Evolutionary conservation across 139 green algal genomes (phyloP).

Genomic region (Tetraselmis chui): DNA sequence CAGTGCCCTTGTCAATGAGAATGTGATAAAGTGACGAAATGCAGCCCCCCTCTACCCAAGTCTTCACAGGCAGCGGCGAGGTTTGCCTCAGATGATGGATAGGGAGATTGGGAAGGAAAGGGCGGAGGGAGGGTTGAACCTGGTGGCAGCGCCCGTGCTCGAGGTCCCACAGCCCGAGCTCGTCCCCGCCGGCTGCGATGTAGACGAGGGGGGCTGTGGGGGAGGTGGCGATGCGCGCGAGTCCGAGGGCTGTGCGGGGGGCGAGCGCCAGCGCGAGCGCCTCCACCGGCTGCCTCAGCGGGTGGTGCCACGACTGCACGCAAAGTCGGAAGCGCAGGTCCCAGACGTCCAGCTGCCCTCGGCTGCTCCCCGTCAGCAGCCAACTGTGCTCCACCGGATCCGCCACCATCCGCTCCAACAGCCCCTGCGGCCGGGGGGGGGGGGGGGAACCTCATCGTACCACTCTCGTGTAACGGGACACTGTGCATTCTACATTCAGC

Average conservation of each 20-base stretch:
- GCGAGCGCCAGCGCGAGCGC: slow-evolving; percentile 44
- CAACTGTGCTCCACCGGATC: slow-evolving; percentile 44
- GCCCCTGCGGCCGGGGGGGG: too few relatives aligned
- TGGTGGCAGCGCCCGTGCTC: slow-evolving; percentile 30
- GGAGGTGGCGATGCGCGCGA: slow-evolving; percentile 13
- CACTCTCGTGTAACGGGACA: too few relatives aligned
- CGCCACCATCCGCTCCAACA: slow-evolving; percentile 39
- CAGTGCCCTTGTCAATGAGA: too few relatives aligned
- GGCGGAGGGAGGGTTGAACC: slow-evolving; percentile 17
- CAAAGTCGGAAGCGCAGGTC: slow-evolving; percentile 69
- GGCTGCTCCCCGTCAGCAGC: slow-evolving; percentile 57
- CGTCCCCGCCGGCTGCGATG: slow-evolving; percentile 53
- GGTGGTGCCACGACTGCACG: slow-evolving; percentile 21
- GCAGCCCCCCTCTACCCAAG: neutral
- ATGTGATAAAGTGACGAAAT: too few relatives aligned
- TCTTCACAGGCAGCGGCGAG: neutral
- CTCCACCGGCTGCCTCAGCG: slow-evolving; percentile 26
- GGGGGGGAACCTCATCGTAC: too few relatives aligned
- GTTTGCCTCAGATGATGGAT: slow-evolving; percentile 21
- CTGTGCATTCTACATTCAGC: too few relatives aligned
- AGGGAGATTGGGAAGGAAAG: slow-evolving; percentile 20
- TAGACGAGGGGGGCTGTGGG: slow-evolving; percentile 64
- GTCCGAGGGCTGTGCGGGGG: slow-evolving; percentile 31
- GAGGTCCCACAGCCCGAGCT: slow-evolving; percentile 78
- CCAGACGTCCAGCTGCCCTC: slow-evolving; percentile 62